A percentile compares a stretch with the other conserved stretches of the same genome.
Evolutionary conservation across 106 monocot genomes (phyloP).

Genomic region (Apostasia shenzhenica): DNA sequence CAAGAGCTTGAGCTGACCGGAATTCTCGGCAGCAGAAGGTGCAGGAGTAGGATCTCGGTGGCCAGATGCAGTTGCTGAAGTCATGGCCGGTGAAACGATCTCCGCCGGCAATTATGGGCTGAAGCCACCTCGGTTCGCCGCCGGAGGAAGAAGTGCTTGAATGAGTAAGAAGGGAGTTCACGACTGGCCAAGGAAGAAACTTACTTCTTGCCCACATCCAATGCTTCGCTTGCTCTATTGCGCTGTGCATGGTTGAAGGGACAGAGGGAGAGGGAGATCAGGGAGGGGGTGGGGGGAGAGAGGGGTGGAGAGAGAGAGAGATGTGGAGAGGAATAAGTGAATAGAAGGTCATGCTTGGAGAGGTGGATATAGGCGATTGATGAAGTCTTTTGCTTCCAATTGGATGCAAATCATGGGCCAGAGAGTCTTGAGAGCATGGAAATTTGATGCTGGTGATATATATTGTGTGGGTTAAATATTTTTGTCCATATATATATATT

Average conservation of each 20-base stretch:
- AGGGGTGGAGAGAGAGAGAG: too few species aligned
- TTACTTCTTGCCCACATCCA: conserved; percentile 47
- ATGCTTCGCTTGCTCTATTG: conserved; percentile 43
- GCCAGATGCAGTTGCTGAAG: conserved; percentile 55
- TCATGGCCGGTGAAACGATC: conserved; percentile 19
- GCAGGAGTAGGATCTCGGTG: conserved; percentile 72
- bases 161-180: background rate
- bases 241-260: conserved; percentile 6
- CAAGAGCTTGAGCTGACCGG: conserved; percentile 73
- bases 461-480: too few species aligned
- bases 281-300: background rate
- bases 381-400: too few species aligned
- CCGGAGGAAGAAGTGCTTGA: background rate
- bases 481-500: too few species aligned
- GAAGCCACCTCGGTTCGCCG: conserved; percentile 61
- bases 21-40: conserved; percentile 77
- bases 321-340: too few species aligned
- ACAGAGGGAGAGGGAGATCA: background rate
- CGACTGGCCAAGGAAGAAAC: conserved; percentile 1
- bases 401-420: too few species aligned
- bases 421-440: too few species aligned
- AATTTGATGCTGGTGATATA: too few species aligned
- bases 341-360: too few species aligned
- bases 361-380: too few species aligned
- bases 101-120: conserved; percentile 22